phyloP scores from a whole-genome alignment of 768 basidiomycete species.

The Xanthoconium purpureum region DNA sequence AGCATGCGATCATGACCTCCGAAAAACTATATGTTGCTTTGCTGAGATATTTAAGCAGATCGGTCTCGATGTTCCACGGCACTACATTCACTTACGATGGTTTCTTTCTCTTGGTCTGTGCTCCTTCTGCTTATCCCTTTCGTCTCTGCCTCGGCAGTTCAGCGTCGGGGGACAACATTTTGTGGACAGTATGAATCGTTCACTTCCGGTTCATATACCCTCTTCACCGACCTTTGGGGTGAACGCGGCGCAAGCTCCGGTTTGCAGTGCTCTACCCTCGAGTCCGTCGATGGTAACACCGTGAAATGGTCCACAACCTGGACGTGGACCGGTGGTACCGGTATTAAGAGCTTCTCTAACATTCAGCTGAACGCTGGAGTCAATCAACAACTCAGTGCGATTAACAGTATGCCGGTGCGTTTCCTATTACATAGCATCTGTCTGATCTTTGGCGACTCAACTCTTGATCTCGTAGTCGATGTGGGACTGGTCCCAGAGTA shows the following conservation, averaged over 20 bases:
- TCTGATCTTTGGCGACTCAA: neutral
- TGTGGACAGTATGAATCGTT: conserved; percentile 35
- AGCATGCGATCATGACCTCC: neutral
- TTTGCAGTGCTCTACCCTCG: conserved; percentile 49
- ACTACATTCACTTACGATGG: neutral
- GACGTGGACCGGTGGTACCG: conserved; percentile 46
- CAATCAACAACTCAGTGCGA: neutral
- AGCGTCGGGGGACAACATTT: neutral
- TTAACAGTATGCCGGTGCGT: conserved; percentile 53
- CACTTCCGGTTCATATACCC: conserved; percentile 23
- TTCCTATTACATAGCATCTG: neutral
- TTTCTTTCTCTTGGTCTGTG: neutral
- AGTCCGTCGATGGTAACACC: conserved; percentile 42
- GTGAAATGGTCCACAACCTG: conserved; percentile 54
- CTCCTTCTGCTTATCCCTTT: neutral
- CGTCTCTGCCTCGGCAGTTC: neutral
- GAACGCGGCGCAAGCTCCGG: conserved; percentile 41
- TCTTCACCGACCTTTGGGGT: conserved; percentile 49
- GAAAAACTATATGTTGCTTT: neutral
- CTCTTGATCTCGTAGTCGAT: neutral
- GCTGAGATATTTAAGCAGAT: conserved; percentile 6
- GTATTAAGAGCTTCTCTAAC: conserved; percentile 58
- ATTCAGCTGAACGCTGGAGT: conserved; percentile 42
- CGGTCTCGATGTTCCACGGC: neutral
- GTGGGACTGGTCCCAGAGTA: conserved; percentile 56